phyloP scores from a whole-genome alignment of 345 rosid species.

The Murraya paniculata region DNA sequence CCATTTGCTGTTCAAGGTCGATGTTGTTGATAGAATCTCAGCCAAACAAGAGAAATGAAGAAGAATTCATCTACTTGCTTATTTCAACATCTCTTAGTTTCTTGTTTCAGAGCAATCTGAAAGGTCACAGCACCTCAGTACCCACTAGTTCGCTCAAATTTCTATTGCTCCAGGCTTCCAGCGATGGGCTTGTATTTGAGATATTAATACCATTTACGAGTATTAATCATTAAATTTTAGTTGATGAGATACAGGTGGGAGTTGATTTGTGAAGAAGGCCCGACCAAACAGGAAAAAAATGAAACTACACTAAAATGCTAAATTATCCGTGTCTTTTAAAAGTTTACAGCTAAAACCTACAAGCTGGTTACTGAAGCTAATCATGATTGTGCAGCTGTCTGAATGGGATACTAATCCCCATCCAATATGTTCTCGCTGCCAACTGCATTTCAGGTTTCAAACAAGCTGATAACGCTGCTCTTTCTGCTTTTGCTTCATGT shows the following conservation, averaged over 20 bases:
- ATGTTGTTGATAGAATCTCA: slow-evolving; percentile 26
- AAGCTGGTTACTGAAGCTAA: not conserved
- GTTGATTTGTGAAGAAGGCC: too few species aligned
- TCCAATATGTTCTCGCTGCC: not conserved
- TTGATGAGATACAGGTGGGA: too few species aligned
- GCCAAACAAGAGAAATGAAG: slow-evolving; percentile 3
- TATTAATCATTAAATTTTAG: not conserved
- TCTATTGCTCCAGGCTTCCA: not conserved
- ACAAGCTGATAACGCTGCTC: not conserved
- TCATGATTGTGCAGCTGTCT: not conserved
- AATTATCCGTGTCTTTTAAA: too few species aligned
- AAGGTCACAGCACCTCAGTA: not conserved
- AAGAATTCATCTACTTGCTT: not conserved
- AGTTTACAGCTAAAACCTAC: too few species aligned
- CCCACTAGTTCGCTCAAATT: not conserved
- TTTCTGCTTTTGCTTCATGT: not conserved
- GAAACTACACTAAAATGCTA: too few species aligned
- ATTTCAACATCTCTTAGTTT: not conserved
- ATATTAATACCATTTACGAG: not conserved
- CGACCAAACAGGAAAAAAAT: too few species aligned
- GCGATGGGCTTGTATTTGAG: not conserved
- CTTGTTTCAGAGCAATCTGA: slow-evolving; percentile 2
- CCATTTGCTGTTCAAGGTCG: slow-evolving; percentile 53
- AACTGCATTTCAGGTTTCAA: not conserved
- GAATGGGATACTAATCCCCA: not conserved